Conservation (phyloP, 441 rosid genomes). For the Populus trichocarpa region DNA sequence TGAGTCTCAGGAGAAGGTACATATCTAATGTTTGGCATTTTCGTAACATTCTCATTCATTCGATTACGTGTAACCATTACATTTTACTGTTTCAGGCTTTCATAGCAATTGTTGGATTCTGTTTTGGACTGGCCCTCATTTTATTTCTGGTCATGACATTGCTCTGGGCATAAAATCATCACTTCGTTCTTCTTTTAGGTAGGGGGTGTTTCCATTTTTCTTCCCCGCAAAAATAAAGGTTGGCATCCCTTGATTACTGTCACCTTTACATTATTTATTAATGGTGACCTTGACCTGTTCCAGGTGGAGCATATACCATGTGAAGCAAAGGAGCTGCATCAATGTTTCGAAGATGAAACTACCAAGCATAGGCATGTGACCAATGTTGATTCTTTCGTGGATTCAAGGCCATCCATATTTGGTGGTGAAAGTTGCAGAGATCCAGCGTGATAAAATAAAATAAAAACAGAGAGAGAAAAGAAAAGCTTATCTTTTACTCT, state of each 20-base stretch:
- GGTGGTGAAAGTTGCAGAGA: not conserved
- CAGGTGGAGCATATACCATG: not conserved
- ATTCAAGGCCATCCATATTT: not conserved
- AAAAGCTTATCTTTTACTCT: not conserved
- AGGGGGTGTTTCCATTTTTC: not conserved
- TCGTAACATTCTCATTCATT: not conserved
- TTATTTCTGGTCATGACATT: slow-evolving; percentile 64
- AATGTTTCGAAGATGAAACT: not conserved
- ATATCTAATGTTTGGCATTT: not conserved
- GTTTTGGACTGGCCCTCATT: slow-evolving; percentile 69
- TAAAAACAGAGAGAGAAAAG: too few relatives aligned
- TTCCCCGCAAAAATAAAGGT: not conserved
- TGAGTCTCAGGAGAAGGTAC: slow-evolving; percentile 72
- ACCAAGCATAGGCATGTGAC: not conserved
- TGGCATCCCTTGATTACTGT: not conserved
- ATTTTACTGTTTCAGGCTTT: slow-evolving; percentile 52
- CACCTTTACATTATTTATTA: not conserved
- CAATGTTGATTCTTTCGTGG: not conserved
- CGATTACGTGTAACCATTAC: not conserved
- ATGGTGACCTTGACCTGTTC: not conserved
- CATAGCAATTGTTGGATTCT: slow-evolving; percentile 56
- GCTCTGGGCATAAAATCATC: slow-evolving; percentile 46
- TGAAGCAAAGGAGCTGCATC: not conserved
- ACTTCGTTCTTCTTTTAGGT: not conserved
- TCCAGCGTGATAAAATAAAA: not conserved